Conservation (phyloP, 140 eudicot genomes). For the Anethum foeniculum region DNA sequence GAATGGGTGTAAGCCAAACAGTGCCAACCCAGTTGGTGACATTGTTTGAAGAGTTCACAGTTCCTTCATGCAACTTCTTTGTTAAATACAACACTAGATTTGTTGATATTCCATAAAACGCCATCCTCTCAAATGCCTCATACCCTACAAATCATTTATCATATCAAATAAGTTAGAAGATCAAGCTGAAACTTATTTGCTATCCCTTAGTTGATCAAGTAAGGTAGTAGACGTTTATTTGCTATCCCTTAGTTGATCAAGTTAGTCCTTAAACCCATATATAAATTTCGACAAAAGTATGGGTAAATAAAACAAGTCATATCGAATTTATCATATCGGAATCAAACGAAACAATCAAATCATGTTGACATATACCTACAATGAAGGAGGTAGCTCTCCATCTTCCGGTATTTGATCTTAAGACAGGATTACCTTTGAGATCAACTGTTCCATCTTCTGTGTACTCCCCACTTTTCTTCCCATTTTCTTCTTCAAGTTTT, state of each 20-base stretch:
- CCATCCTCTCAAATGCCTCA: constrained; percentile 79
- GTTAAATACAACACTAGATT: constrained; percentile 66
- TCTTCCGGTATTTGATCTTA: constrained; percentile 47
- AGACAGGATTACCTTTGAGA: constrained; percentile 38
- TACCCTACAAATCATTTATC: constrained; percentile 35
- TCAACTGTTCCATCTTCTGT: constrained; percentile 56
- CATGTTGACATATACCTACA: constrained; percentile 24
- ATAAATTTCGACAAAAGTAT: not conserved
- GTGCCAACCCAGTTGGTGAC: constrained; percentile 75
- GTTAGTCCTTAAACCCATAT: not conserved
- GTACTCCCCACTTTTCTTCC: constrained; percentile 13
- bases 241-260: too few species aligned
- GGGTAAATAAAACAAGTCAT: not conserved
- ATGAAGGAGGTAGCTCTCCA: constrained; percentile 62
- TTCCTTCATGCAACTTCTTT: constrained; percentile 65
- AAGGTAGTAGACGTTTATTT: too few species aligned
- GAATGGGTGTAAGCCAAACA: constrained; percentile 61
- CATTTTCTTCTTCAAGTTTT: constrained; percentile 28
- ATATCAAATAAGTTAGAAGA: not conserved
- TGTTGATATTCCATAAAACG: constrained; percentile 70
- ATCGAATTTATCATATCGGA: not conserved
- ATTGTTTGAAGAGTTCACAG: constrained; percentile 60
- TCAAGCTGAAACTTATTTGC: not conserved
- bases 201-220: too few species aligned
- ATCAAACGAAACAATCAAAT: not conserved